Base-by-base conservation (phyloP, 116 monocot genomes). In the Trichopus zeylanicus region DNA sequence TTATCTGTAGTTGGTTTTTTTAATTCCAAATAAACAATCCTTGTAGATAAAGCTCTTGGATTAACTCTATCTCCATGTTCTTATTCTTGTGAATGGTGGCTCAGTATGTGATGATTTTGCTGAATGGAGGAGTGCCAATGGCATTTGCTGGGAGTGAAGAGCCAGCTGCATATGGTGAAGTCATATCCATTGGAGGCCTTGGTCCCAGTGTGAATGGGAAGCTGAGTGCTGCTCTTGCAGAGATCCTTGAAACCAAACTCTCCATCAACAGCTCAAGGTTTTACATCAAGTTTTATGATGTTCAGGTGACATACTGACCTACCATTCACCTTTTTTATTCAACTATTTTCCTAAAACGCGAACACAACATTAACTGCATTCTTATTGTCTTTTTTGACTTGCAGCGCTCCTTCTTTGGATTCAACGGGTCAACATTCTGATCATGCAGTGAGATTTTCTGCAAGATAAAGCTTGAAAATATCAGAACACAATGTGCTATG, bases 141-240 rank as follows among this genome's bases (percentile, higher is more conserved):
- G 67, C 79, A 6, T 97, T 97, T 66, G 87, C 81, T 20, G 84
- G 77, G 35, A 87, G 67, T 46, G 87, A 97, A 70, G 90, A 97
- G 65, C 91, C 95, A 13, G 87, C 95, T 30, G 91, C 95, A 15
- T 90, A 81, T 53, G 90, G 79, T 8, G 95, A 87, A 63, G 60
- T 90, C 60, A 67, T 87, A 46, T 97, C 90, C 30, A 97, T 97
- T 35, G 95, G 95, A 4, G 95, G 91, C 1, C 73, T 95, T n/a
- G 74, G 76, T 7, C 76, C 90, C 6, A 55, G 59, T 16, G 86
- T 95, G 19, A 95, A 95, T 58, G 73, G 80, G 15, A 90, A 87
- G 75, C 74, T 97, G 25, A 87, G 91, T 66, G 75, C 87, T 3
- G 77, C 91, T 21, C 67, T 95, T 21, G 83, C 91, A 10, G 90